These are phyloP conservation scores for Colletotrichum lentis DNA, from an alignment of 2,329 filamentous ascomycete genomes.

Conservation along the genomic window DNA sequence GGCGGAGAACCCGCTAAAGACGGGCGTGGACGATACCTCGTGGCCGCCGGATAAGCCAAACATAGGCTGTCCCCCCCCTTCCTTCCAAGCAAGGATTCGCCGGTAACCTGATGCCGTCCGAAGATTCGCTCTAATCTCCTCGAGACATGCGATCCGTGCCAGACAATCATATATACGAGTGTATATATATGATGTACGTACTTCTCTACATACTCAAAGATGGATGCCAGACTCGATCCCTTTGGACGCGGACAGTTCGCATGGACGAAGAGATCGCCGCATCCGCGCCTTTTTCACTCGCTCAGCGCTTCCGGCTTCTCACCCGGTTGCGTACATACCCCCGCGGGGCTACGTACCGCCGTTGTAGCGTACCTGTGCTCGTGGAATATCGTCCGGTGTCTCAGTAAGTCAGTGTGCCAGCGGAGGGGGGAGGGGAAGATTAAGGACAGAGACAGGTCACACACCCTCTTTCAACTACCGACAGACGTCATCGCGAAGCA, in stretches of 20 bases:
- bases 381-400: background rate
- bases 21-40: constrained; percentile 7
- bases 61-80: background rate
- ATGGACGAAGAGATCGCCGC: background rate
- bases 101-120: constrained; percentile 21
- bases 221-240: background rate
- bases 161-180: background rate
- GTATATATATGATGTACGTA: background rate
- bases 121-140: background rate
- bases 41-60: constrained; percentile 20
- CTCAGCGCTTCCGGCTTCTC: background rate
- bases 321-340: background rate
- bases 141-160: background rate
- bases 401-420: background rate
- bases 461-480: constrained; percentile 28
- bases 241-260: background rate
- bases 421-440: too few species aligned
- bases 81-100: background rate
- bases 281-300: background rate
- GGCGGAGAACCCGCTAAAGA: constrained; percentile 5
- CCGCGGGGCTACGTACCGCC: background rate
- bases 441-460: background rate
- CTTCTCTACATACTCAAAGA: background rate
- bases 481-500: constrained; percentile 34
- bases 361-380: too few species aligned